phyloP scores from a whole-genome alignment of 345 rosid species.

The Citrus unshiu region DNA sequence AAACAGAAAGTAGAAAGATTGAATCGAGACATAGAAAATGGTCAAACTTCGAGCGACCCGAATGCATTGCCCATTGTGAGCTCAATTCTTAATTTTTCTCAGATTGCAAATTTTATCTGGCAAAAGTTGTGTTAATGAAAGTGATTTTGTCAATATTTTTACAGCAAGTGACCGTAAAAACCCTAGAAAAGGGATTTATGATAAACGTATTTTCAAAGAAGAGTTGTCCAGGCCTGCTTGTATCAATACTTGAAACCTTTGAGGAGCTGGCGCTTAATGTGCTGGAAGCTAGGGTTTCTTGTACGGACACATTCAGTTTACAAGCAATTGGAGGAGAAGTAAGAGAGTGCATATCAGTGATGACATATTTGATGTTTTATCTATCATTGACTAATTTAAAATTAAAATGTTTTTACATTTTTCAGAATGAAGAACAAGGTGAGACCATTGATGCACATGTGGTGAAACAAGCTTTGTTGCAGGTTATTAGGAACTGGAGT shows the following conservation, averaged over 20 bases:
- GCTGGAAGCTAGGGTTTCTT: slow-evolving; percentile 94
- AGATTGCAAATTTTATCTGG: background rate
- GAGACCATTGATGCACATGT: slow-evolving; percentile 55
- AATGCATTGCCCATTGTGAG: slow-evolving; percentile 40
- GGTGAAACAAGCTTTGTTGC: slow-evolving; percentile 69
- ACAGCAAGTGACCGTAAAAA: slow-evolving; percentile 73
- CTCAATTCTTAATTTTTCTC: background rate
- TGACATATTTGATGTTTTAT: too few species aligned
- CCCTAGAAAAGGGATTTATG: slow-evolving; percentile 75
- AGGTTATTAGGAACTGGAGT: slow-evolving; percentile 64
- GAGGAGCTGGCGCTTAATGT: slow-evolving; percentile 77
- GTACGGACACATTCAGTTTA: slow-evolving; percentile 63
- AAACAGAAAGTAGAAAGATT: slow-evolving; percentile 66
- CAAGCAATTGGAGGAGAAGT: slow-evolving; percentile 81
- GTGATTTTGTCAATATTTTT: background rate
- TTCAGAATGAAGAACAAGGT: slow-evolving; percentile 64
- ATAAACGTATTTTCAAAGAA: slow-evolving; percentile 55
- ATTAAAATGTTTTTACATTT: background rate
- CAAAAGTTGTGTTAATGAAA: too few species aligned
- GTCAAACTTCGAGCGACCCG: slow-evolving; percentile 34
- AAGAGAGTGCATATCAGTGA: slow-evolving; percentile 9
- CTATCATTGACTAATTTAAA: background rate
- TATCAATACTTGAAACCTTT: slow-evolving; percentile 72
- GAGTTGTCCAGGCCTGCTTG: slow-evolving; percentile 77
- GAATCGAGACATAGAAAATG: slow-evolving; percentile 45